Conservation (phyloP, 371 early-diverging fungal species). For the Actinomucor elegans region DNA sequence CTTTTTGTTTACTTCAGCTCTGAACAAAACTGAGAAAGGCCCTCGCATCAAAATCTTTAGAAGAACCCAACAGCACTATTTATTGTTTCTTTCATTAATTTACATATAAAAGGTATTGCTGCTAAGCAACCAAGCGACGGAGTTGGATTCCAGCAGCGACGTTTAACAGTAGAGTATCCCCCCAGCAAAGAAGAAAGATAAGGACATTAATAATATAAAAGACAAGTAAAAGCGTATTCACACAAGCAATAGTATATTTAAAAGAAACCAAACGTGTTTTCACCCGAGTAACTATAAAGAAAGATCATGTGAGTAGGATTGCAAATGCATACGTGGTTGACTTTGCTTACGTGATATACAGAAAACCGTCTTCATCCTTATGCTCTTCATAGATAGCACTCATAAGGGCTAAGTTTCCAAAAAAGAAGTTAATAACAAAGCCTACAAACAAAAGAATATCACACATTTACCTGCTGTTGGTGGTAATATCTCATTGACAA, state of each 20-base stretch:
- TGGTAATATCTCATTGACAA: constrained; percentile 94
- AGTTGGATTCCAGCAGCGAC: too few species aligned
- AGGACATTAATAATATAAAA: not conserved
- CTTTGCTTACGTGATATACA: constrained; percentile 74
- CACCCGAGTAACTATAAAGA: constrained; percentile 63
- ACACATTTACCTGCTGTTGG: constrained; percentile 67
- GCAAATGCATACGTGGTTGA: not conserved
- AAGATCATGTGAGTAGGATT: constrained; percentile 14
- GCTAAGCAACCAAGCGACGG: too few species aligned
- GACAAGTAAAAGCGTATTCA: too few species aligned
- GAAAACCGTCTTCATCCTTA: constrained; percentile 82
- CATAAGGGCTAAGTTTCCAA: constrained; percentile 57
- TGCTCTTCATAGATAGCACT: constrained; percentile 87
- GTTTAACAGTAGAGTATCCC: too few species aligned
- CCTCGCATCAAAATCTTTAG: too few species aligned
- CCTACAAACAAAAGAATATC: not conserved
- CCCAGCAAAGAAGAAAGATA: too few species aligned
- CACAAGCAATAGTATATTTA: too few species aligned
- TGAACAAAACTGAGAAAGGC: too few species aligned
- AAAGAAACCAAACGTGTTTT: constrained; percentile 77
- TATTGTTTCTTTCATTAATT: too few species aligned
- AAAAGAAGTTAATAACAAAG: not conserved
- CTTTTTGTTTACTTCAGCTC: too few species aligned
- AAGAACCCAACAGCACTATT: too few species aligned
- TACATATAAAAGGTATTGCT: too few species aligned